Base-by-base conservation (phyloP, 768 basidiomycete genomes). In the Auriscalpium vulgare region DNA sequence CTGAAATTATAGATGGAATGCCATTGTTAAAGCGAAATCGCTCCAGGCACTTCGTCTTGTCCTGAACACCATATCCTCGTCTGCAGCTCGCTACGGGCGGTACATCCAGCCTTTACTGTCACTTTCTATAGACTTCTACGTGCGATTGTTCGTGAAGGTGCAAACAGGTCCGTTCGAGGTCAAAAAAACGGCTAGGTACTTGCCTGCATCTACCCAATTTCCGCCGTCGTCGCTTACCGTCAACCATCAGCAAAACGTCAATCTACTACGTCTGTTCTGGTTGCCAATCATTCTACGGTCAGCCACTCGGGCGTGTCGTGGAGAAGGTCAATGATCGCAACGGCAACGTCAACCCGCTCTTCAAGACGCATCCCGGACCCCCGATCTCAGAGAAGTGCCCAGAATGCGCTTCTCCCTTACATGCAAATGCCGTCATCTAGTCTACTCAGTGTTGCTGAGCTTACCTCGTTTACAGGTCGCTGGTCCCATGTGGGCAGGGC, bases 401-500 rank as follows among this genome's bases (percentile, higher is more conserved):
- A 0, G 88, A 97, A 67, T 99, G 95, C 66, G 83, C 85, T 14
- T 82, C 81, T 5, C 70, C 73, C 14, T 70, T 92, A 60, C 90
- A 95, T 70, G 91, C 94, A 65, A 52, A 81, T 71, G n/a, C 10
- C 16, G 10, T 1, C 8, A 16, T 36, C n/a, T 37, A n/a, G 21
- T 16, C 46, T 21, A 0, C 14, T 49, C n/a, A 2, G 35, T 50
- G 46, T 47, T 46, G 21, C 8, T 47, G 13, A 34, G 13, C 43
- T 44, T 47, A 53, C 51, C 55, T 16, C 19, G 48, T 44, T 34
- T 50, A 44, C 59, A 95, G 92, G 67, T 94, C 37, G 91, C 88
- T 17, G 97, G 97, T 1, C 97, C 97, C 0, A 95, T 99, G 90
- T 98, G 97, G 97, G 84, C 88, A 6, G 94, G 87, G 1, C 82